A percentile compares a stretch with the other conserved stretches of the same genome.
phyloP scores from a whole-genome alignment of 2,329 filamentous ascomycete genomes.

The Dryadomyces quercus-mongolicae region DNA sequence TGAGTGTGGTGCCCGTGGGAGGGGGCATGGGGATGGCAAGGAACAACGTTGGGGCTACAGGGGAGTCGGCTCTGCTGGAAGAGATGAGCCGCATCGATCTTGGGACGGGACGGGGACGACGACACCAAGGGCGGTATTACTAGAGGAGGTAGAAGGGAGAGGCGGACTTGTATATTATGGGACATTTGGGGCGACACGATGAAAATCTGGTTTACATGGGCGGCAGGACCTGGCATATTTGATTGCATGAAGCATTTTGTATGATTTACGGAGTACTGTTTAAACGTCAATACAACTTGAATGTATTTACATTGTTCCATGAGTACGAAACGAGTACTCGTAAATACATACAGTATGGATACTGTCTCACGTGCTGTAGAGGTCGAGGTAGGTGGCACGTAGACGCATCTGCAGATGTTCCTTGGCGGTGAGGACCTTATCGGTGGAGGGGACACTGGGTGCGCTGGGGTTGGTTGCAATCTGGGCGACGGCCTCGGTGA shows the following conservation, averaged over 20 bases:
- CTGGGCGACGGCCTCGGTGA: constrained; percentile 26
- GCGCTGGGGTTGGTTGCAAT: constrained; percentile 13
- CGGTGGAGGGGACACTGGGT: neutral
- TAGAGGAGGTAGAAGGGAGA: neutral
- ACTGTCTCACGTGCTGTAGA: constrained; percentile 27
- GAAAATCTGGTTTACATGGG: too few species aligned
- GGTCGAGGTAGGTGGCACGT: constrained; percentile 41
- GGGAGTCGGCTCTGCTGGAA: constrained; percentile 50
- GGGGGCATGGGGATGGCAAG: constrained; percentile 15
- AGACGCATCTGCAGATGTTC: constrained; percentile 52
- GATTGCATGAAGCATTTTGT: neutral
- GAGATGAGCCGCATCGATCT: constrained; percentile 60
- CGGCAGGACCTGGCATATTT: neutral
- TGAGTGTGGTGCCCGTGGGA: constrained; percentile 2
- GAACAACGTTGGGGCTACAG: constrained; percentile 20
- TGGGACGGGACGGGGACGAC: constrained; percentile 44
- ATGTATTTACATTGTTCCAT: neutral
- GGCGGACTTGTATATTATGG: too few species aligned
- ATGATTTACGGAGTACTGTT: neutral
- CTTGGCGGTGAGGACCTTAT: constrained; percentile 47
- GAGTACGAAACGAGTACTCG: too few species aligned
- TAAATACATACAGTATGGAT: neutral
- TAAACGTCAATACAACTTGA: neutral
- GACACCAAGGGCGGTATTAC: constrained; percentile 21
- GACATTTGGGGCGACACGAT: too few species aligned